phyloP scores from a whole-genome alignment of 139 green algal genomes.

The Dunaliella primolecta region DNA sequence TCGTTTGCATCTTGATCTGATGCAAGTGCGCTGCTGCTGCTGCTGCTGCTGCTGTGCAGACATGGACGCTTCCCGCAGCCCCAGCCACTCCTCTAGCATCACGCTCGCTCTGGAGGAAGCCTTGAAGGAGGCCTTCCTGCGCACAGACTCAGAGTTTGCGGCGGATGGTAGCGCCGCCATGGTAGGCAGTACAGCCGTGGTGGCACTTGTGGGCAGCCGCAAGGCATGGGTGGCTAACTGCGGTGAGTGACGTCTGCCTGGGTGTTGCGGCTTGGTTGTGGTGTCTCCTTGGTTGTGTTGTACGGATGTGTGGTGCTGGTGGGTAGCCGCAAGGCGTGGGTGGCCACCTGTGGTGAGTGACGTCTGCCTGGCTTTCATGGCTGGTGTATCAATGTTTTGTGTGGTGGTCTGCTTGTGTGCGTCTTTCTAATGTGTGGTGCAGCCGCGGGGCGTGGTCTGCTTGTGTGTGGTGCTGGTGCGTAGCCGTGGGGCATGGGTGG shows the following conservation, averaged over 20 bases:
- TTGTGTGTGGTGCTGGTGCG: too few species aligned
- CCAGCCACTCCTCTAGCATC: conserved; percentile 15
- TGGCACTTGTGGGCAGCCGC: conserved; percentile 55
- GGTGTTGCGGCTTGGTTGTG: too few species aligned
- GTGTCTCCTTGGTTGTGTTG: too few species aligned
- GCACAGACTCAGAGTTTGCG: conserved; percentile 59
- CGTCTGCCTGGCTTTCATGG: too few species aligned
- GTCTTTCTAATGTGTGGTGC: too few species aligned
- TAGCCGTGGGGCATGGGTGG: too few species aligned
- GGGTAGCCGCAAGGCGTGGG: conserved; percentile 43
- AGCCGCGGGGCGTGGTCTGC: too few species aligned
- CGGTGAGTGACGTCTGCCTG: conserved; percentile 29
- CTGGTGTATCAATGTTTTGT: too few species aligned
- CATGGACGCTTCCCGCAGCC: conserved; percentile 6
- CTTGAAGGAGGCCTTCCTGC: conserved; percentile 51
- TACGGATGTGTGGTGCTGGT: conserved; percentile 70
- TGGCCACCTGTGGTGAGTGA: conserved; percentile 64
- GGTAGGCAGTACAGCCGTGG: conserved; percentile 82
- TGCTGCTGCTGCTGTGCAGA: too few species aligned
- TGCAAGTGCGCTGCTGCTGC: too few species aligned
- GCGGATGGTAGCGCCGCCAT: conserved; percentile 49
- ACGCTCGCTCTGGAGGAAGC: conserved; percentile 44
- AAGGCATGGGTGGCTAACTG: conserved; percentile 68
- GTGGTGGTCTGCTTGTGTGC: too few species aligned
- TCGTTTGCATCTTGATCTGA: too few species aligned